These are phyloP conservation scores for Rutstroemia sp. DNA, from an alignment of 2,329 filamentous ascomycete genomes.

Conservation along the genomic window DNA sequence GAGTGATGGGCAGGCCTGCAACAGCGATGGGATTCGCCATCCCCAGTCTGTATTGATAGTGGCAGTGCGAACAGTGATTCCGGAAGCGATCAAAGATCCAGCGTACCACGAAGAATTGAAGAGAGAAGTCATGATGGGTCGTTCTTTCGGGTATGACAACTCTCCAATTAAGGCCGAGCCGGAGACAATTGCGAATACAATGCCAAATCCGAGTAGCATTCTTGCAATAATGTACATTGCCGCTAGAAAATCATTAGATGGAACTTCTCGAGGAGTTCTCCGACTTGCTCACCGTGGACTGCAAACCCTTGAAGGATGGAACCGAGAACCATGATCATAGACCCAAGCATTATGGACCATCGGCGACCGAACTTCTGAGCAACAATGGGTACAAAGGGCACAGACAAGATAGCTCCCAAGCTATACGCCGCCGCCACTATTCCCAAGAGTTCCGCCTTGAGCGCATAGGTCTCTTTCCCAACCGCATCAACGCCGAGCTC, in stretches of 20 bases:
- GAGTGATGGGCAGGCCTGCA: conserved; percentile 31
- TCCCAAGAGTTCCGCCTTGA: conserved; percentile 7
- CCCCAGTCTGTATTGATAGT: conserved; percentile 34
- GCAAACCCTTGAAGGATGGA: conserved; percentile 46
- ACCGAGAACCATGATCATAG: conserved; percentile 45
- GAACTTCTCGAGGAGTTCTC: conserved; percentile 30
- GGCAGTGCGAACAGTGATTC: conserved; percentile 38
- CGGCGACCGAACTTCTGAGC: conserved; percentile 43
- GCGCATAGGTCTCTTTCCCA: background rate
- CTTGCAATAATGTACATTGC: conserved; percentile 46
- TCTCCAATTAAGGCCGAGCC: conserved; percentile 47
- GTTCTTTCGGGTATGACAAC: conserved; percentile 46
- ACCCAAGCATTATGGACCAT: conserved; percentile 49
- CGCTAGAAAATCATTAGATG: conserved; percentile 23
- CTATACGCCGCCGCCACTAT: conserved; percentile 40
- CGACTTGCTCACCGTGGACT: conserved; percentile 13
- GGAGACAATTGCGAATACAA: conserved; percentile 43
- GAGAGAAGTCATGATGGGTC: conserved; percentile 43
- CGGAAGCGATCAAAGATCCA: conserved; percentile 22
- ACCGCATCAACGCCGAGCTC: background rate
- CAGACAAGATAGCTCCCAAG: conserved; percentile 44
- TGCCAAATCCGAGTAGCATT: conserved; percentile 46
- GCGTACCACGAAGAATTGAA: conserved; percentile 46
- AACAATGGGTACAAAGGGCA: conserved; percentile 45
- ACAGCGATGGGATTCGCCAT: conserved; percentile 35